phyloP scores from a whole-genome alignment of 2,329 filamentous ascomycete genomes.

The Epichloe sp. region DNA sequence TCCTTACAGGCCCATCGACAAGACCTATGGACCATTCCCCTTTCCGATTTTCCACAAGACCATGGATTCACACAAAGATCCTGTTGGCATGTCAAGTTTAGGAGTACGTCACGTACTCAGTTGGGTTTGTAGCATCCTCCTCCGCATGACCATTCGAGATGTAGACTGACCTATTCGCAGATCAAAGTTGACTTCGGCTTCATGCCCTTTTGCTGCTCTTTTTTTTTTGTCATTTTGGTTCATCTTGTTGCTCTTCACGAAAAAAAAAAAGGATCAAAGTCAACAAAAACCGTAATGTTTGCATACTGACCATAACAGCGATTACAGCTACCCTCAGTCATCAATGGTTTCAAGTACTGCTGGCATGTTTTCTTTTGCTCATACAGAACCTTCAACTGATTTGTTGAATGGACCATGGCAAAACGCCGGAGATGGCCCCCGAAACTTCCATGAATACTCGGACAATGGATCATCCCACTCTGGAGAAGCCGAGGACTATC shows the following conservation, averaged over 20 bases:
- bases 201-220: constrained; percentile 16
- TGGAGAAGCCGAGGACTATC: constrained; percentile 42
- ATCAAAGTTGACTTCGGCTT: constrained; percentile 44
- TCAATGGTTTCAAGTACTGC: constrained; percentile 34
- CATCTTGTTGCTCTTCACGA: neutral
- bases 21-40: neutral
- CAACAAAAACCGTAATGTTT: constrained; percentile 24
- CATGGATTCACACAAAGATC: neutral
- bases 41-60: neutral
- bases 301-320: constrained; percentile 45
- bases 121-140: constrained; percentile 16
- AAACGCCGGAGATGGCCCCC: constrained; percentile 43
- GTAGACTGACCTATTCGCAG: constrained; percentile 21
- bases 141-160: constrained; percentile 4
- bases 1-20: neutral
- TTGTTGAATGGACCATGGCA: constrained; percentile 43
- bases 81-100: too few species aligned
- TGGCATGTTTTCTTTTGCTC: constrained; percentile 45
- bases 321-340: constrained; percentile 42
- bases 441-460: constrained; percentile 43
- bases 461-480: constrained; percentile 35
- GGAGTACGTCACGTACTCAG: constrained; percentile 6
- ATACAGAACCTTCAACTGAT: constrained; percentile 45
- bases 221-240: constrained; percentile 2
- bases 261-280: neutral